Evolutionary conservation across 345 rosid species (phyloP).

Genomic region (Populus nigra): DNA sequence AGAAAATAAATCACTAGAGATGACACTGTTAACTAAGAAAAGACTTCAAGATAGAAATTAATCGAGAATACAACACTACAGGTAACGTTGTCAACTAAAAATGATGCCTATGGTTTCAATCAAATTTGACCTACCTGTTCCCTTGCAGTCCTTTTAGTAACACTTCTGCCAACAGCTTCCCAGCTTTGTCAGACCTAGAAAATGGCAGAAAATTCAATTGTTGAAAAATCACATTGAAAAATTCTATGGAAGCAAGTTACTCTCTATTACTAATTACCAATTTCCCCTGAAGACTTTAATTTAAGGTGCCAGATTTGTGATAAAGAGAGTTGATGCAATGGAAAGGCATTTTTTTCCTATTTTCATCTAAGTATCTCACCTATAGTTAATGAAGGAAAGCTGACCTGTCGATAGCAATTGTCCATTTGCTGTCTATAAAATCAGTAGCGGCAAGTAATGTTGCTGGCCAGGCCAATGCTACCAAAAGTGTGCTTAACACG

Average conservation of each 20-base stretch:
- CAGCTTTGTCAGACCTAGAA: conserved; percentile 85
- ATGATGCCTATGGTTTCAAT: not conserved
- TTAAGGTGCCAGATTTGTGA: not conserved
- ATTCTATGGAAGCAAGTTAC: not conserved
- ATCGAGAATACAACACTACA: not conserved
- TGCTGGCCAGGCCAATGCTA: conserved; percentile 92
- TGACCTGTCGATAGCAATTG: conserved; percentile 87
- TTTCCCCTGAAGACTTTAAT: not conserved
- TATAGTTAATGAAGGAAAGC: conserved; percentile 14
- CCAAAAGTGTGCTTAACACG: conserved; percentile 70
- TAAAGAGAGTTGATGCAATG: not conserved
- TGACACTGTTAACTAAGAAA: not conserved
- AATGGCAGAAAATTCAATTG: conserved; percentile 24
- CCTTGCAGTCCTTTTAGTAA: conserved; percentile 87
- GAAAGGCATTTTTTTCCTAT: conserved; percentile 10
- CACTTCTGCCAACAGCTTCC: conserved; percentile 86
- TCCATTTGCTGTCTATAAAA: conserved; percentile 93
- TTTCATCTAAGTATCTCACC: conserved; percentile 3
- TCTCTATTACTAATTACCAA: not conserved
- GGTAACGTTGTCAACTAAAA: not conserved
- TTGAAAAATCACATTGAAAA: not conserved
- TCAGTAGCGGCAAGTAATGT: conserved; percentile 73
- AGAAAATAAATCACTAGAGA: not conserved
- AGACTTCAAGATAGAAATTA: not conserved
- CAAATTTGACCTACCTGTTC: conserved; percentile 52